Base-by-base conservation (phyloP, 257 asterid species). In the Capsicum pubescens region DNA sequence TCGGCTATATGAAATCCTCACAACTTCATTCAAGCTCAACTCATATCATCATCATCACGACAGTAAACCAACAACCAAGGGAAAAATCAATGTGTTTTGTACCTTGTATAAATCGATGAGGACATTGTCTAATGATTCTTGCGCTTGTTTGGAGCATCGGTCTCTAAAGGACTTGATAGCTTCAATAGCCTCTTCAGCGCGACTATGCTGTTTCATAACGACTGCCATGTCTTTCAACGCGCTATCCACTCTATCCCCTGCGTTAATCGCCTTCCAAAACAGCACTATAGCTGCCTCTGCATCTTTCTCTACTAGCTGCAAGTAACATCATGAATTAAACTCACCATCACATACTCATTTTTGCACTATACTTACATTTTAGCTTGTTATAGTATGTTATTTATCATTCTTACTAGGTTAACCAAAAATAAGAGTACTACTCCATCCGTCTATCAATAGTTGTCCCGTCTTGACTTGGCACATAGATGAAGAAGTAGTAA, bases 201-300 rank as follows among this genome's bases (percentile, higher is more conserved):
- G 86, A 80, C 93, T 93, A 78, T 85, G 94, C 72, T 95, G 99
- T 86, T 94, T 95, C 99, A 95, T 91, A 52, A 95, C 98, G 74
- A 95, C 95, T 54, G 93, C 99, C 99, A 95, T 91, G 87, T 95
- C 99, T 88, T 95, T 95, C 54, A 95, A 94, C 0, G 99, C 99
- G 82, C 99, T 95, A 52, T 94, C 98, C 7, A 94, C 98, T 88
- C 97, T 88, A 86, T 94, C 99, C 60, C 99, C 97, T 0, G 85
- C 90, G 82, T 94, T 94, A 59, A 95, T 92, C 2, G 99, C 98
- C 89, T 90, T 91, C 99, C 98, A 93, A 78, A 95, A 95, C 44
- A 90, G 89, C 58, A 89, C 90, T 14, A 94, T 86, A 57, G 98
- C 97, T 26, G 95, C 87, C 84, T 92, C 97, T 12, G 92, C 90